These are phyloP conservation scores for Diplodia intermedia DNA, from an alignment of 2,329 filamentous ascomycete species.

Conservation along the genomic window DNA sequence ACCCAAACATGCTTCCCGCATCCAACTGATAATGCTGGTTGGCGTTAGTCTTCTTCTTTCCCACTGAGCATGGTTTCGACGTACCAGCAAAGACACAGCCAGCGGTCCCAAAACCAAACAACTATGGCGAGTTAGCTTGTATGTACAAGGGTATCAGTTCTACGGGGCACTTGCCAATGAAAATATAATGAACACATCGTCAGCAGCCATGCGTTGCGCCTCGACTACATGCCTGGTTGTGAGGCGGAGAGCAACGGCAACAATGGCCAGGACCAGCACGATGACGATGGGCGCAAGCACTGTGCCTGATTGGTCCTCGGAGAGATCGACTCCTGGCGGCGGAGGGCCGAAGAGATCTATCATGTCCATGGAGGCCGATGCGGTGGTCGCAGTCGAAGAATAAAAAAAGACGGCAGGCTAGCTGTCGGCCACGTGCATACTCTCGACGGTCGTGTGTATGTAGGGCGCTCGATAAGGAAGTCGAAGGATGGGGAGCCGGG, in stretches of 20 bases:
- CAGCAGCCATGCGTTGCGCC: neutral
- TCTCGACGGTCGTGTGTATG: neutral
- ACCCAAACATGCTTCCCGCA: neutral
- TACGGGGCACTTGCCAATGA: neutral
- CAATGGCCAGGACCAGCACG: constrained; percentile 1
- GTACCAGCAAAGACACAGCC: constrained; percentile 2
- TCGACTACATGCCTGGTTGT: neutral
- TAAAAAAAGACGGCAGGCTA: neutral
- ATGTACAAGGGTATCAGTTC: neutral
- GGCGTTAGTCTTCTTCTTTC: neutral
- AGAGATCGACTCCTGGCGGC: neutral
- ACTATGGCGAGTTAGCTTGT: neutral
- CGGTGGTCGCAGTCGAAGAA: neutral
- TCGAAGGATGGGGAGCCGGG: neutral
- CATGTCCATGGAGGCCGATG: constrained; percentile 27
- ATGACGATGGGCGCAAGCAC: neutral
- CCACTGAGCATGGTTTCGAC: neutral
- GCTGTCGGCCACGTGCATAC: neutral
- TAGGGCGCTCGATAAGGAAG: neutral
- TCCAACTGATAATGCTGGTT: neutral
- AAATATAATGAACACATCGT: neutral
- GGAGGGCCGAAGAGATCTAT: constrained; percentile 33
- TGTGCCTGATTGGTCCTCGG: neutral
- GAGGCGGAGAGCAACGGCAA: neutral
- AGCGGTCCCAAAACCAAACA: neutral